Percentiles rank a stretch among this genome's conserved stretches.
phyloP scores from a whole-genome alignment of 108 stramenopile species.

The Skeletonema grethae region DNA sequence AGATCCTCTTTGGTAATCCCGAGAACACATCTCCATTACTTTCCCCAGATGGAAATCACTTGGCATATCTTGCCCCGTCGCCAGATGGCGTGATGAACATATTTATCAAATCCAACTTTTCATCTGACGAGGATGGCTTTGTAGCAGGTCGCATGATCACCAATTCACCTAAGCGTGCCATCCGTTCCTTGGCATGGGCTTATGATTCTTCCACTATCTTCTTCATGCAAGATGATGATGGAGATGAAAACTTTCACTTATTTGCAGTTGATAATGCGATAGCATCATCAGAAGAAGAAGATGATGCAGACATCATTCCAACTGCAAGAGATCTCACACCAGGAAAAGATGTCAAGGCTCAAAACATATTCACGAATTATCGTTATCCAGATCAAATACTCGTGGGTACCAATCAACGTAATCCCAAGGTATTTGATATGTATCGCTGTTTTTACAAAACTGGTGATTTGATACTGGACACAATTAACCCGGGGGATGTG shows the following conservation, averaged over 20 bases:
- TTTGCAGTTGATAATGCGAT: constrained; percentile 50
- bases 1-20: constrained; percentile 63
- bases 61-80: constrained; percentile 57
- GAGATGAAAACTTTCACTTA: constrained; percentile 68
- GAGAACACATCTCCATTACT: constrained; percentile 53
- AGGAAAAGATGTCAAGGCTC: constrained; percentile 60
- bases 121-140: neutral
- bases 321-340: constrained; percentile 61
- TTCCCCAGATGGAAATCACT: constrained; percentile 48
- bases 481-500: constrained; percentile 64
- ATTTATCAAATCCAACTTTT: constrained; percentile 26
- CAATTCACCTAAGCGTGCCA: constrained; percentile 59
- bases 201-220: constrained; percentile 55
- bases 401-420: constrained; percentile 61
- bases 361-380: constrained; percentile 54
- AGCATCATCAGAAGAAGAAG: neutral
- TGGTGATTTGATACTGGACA: constrained; percentile 58
- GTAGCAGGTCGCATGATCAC: constrained; percentile 49
- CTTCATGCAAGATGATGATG: constrained; percentile 61
- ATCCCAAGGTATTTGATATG: constrained; percentile 45
- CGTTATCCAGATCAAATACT: constrained; percentile 59
- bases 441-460: constrained; percentile 51
- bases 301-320: constrained; percentile 4
- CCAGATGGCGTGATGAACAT: constrained; percentile 57
- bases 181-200: constrained; percentile 57